Evolutionary conservation across 176 grass and related monocot genomes (phyloP).

Genomic region (Urochloa ruziziensis): DNA sequence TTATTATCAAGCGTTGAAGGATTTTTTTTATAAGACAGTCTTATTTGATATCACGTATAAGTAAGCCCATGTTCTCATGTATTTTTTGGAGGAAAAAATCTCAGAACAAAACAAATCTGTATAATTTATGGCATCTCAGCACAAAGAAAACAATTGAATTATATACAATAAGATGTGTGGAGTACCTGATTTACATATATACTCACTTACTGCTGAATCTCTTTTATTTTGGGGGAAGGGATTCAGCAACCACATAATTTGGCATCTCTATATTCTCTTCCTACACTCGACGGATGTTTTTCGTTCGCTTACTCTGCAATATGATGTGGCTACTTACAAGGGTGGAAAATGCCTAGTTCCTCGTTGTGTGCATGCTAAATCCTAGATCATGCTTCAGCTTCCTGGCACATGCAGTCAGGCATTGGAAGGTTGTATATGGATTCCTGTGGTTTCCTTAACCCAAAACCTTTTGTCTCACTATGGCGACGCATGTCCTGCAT

Average conservation of each 20-base stretch:
- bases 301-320: slow-evolving; percentile 2
- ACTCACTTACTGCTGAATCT: neutral
- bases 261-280: slow-evolving; percentile 11
- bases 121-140: too few relatives aligned
- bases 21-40: too few relatives aligned
- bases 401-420: slow-evolving; percentile 88
- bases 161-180: neutral
- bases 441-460: slow-evolving; percentile 56
- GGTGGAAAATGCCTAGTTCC: neutral
- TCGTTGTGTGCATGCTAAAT: neutral
- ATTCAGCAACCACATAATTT: slow-evolving; percentile 21
- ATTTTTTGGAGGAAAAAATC: too few relatives aligned
- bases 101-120: too few relatives aligned
- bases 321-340: slow-evolving; percentile 37
- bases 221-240: neutral
- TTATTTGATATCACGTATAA: too few relatives aligned
- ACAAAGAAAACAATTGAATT: neutral
- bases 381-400: slow-evolving; percentile 41
- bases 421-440: slow-evolving; percentile 80
- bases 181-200: neutral
- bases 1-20: too few relatives aligned
- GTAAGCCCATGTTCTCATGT: too few relatives aligned
- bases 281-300: neutral
- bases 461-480: slow-evolving; percentile 62
- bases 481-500: slow-evolving; percentile 77